phyloP scores from a whole-genome alignment of 768 basidiomycete genomes.

The Naganishia kalamii region DNA sequence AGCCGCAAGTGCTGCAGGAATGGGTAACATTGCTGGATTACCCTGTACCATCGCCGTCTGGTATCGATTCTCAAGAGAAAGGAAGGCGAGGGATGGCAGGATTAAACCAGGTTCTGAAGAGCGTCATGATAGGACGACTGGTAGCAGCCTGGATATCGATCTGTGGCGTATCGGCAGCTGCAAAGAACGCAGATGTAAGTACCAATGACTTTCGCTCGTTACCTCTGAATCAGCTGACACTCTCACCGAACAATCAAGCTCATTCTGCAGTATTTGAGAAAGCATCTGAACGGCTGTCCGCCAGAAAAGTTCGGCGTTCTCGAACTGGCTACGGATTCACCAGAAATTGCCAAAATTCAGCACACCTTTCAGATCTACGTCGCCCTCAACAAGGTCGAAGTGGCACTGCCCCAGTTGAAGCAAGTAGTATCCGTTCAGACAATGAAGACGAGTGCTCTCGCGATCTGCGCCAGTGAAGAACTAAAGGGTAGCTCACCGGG shows the following conservation, averaged over 20 bases:
- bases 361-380: conserved; percentile 4
- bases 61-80: background rate
- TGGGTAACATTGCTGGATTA: conserved; percentile 1
- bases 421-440: background rate
- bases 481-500: background rate
- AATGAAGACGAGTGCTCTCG: background rate
- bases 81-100: too few relatives aligned
- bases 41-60: background rate
- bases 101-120: background rate
- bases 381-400: background rate
- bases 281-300: too few relatives aligned
- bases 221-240: too few relatives aligned
- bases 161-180: background rate
- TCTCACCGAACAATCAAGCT: background rate
- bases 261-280: background rate
- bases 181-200: conserved; percentile 1
- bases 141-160: conserved; percentile 8
- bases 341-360: background rate
- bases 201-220: too few relatives aligned
- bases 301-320: background rate
- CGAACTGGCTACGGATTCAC: background rate
- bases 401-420: background rate
- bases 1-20: background rate
- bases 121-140: background rate
- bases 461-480: conserved; percentile 2